Conservation (phyloP, 2,329 filamentous ascomycete species). For the Pezicula neosporulosa region DNA sequence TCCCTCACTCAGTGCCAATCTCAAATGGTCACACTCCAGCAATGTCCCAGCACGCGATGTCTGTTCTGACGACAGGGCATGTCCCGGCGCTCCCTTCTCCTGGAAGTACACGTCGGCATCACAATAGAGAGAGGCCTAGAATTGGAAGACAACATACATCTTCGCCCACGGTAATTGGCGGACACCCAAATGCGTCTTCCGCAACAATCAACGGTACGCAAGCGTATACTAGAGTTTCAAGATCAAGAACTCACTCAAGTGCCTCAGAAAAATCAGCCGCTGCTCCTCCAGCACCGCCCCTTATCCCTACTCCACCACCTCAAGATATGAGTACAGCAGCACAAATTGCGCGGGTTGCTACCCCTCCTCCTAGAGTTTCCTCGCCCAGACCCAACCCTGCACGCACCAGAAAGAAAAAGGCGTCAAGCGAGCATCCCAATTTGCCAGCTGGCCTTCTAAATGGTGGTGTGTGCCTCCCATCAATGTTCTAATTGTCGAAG, state of each 20-base stretch:
- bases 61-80: conserved; percentile 77
- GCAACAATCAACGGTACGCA: conserved; percentile 25
- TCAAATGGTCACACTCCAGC: conserved; percentile 20
- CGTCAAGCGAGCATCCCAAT: conserved; percentile 37
- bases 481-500: conserved; percentile 95
- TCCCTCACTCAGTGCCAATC: conserved; percentile 22
- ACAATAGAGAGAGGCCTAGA: conserved; percentile 56
- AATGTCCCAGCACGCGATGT: conserved; percentile 61
- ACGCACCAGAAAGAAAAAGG: conserved; percentile 52
- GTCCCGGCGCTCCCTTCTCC: conserved; percentile 80
- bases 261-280: conserved; percentile 45
- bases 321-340: conserved; percentile 43
- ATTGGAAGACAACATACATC: conserved; percentile 72
- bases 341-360: conserved; percentile 31
- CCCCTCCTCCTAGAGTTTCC: conserved; percentile 43
- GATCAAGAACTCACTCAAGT: conserved; percentile 56
- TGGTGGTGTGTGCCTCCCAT: conserved; percentile 85
- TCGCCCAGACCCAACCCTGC: conserved; percentile 40
- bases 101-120: conserved; percentile 59
- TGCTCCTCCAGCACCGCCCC: conserved; percentile 44
- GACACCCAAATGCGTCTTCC: conserved; percentile 12
- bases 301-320: conserved; percentile 48
- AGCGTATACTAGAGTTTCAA: conserved; percentile 34
- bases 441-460: conserved; percentile 68
- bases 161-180: conserved; percentile 67